Percentiles rank a stretch among this genome's conserved stretches.
Evolutionary conservation across 495 filamentous ascomycete genomes (phyloP).

Genomic region (Aspergillus incahuasiensis): DNA sequence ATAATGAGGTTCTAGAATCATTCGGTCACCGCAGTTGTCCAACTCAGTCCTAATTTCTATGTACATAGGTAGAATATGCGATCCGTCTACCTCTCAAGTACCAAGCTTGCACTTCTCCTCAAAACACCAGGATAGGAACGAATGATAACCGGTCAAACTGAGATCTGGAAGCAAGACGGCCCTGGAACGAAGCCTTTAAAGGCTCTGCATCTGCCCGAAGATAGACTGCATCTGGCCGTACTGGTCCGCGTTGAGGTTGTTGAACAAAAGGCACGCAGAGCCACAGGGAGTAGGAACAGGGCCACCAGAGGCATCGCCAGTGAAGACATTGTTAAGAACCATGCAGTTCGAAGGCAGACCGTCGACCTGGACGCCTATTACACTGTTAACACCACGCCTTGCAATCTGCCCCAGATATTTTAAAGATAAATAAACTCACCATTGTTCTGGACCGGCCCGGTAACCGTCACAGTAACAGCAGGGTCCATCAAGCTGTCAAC

Average conservation of each 20-base stretch:
- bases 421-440: neutral
- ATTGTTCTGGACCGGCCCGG: neutral
- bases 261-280: neutral
- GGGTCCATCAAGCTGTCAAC: neutral
- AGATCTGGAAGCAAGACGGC: too few species aligned
- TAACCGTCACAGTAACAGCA: neutral
- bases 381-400: neutral
- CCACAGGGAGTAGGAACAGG: neutral
- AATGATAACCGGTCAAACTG: too few species aligned
- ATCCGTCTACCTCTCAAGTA: too few species aligned
- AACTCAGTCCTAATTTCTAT: too few species aligned
- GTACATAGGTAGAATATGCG: too few species aligned
- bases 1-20: too few species aligned
- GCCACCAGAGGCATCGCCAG: neutral
- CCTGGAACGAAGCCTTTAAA: too few species aligned
- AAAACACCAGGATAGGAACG: too few species aligned
- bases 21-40: too few species aligned
- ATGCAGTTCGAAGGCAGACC: neutral
- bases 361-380: neutral
- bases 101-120: too few species aligned
- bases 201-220: neutral
- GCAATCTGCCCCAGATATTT: neutral
- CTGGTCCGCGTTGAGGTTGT: neutral
- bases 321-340: neutral
- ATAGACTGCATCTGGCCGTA: neutral